Evolutionary conservation across 352 stramenopile genomes (phyloP).

Genomic region (Achlya hypogyna): DNA sequence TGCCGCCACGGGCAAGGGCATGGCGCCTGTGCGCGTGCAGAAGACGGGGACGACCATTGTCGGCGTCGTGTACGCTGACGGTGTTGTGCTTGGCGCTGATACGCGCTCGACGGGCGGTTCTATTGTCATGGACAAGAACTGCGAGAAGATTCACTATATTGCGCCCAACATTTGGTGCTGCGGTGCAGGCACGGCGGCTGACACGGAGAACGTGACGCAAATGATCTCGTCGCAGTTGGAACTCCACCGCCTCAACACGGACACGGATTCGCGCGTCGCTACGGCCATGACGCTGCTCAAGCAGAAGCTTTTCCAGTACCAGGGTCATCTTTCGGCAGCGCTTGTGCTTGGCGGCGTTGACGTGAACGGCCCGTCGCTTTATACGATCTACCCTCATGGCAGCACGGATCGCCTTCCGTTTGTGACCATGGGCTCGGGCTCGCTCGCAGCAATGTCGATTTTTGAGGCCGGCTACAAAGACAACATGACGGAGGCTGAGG

Average conservation of each 20-base stretch:
- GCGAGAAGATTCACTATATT: conserved; percentile 99
- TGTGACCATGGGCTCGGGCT: conserved; percentile 98
- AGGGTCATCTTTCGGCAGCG: conserved; percentile 93
- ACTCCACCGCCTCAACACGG: conserved; percentile 89
- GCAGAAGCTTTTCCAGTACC: conserved; percentile 94
- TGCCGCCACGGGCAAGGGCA: conserved; percentile 46
- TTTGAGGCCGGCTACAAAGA: conserved; percentile 95
- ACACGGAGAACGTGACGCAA: conserved; percentile 92
- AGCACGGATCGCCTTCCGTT: conserved; percentile 95
- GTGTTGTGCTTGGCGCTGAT: conserved; percentile 95
- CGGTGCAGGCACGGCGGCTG: conserved; percentile 93
- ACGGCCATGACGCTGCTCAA: conserved; percentile 97
- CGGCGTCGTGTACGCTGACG: conserved; percentile 94
- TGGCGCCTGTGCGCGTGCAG: conserved; percentile 31
- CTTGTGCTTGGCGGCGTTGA: conserved; percentile 98
- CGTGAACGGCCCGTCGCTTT: conserved; percentile 91
- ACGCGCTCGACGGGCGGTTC: conserved; percentile 94
- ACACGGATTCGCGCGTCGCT: conserved; percentile 87
- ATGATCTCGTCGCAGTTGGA: conserved; percentile 90
- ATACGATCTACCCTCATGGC: conserved; percentile 97
- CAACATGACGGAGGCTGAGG: conserved; percentile 92
- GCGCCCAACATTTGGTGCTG: conserved; percentile 99
- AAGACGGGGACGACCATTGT: conserved; percentile 98
- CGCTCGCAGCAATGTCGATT: conserved; percentile 96
- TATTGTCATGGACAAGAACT: conserved; percentile 99